Evolutionary conservation across 768 basidiomycete genomes (phyloP).

Genomic region (Botryobasidium botryosum): DNA sequence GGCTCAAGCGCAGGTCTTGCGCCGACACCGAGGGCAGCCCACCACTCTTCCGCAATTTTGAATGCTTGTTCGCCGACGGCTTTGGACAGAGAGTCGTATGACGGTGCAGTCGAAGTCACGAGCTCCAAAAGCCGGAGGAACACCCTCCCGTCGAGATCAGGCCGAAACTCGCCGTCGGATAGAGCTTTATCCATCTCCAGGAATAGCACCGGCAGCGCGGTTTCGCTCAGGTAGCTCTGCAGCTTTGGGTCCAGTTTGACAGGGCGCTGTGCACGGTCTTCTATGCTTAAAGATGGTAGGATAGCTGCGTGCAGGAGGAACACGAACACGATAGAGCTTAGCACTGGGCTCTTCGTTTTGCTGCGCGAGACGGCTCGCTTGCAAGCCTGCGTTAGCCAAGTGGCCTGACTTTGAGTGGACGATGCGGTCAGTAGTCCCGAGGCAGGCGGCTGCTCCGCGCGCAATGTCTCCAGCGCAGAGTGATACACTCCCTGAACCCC

Average conservation of each 20-base stretch:
- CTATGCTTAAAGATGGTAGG: conserved; percentile 19
- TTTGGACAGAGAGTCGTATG: not conserved
- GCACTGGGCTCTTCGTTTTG: conserved; percentile 3
- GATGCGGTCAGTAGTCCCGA: not conserved
- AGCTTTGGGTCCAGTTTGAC: conserved; percentile 20
- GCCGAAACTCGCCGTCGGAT: conserved; percentile 21
- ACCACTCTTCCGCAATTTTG: too few relatives aligned
- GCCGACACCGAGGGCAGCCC: too few relatives aligned
- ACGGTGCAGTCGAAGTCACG: conserved; percentile 11
- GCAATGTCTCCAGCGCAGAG: not conserved
- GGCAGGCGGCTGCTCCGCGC: conserved; percentile 12
- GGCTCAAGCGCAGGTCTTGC: too few relatives aligned
- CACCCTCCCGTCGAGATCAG: conserved; percentile 33
- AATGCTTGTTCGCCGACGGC: not conserved
- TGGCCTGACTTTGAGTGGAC: not conserved
- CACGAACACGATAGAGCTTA: conserved; percentile 19
- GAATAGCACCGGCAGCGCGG: conserved; percentile 29
- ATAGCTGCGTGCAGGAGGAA: conserved; percentile 27
- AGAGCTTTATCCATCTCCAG: conserved; percentile 18
- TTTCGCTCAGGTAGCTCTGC: conserved; percentile 17
- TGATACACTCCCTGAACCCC: conserved; percentile 17
- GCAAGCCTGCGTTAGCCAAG: not conserved
- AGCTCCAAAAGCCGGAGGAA: conserved; percentile 29
- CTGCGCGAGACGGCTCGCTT: too few relatives aligned
- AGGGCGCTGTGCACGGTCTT: conserved; percentile 12